These are phyloP conservation scores for Neopestalotiopsis rosae DNA, from an alignment of 2,329 filamentous ascomycete species.

Conservation along the genomic window DNA sequence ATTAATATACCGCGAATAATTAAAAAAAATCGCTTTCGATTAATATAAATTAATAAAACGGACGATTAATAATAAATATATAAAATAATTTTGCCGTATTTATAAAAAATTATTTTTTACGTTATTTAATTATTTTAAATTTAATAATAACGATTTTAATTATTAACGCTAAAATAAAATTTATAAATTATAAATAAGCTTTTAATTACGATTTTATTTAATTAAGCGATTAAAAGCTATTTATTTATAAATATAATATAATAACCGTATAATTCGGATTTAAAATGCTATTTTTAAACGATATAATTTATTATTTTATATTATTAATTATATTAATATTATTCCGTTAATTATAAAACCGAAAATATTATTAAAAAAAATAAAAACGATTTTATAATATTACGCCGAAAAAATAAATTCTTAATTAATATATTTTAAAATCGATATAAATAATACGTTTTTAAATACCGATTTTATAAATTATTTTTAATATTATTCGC, in stretches of 20 bases:
- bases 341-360: background rate
- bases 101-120: background rate
- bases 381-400: background rate
- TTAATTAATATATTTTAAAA: background rate
- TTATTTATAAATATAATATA: background rate
- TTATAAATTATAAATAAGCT: background rate
- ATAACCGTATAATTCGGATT: background rate
- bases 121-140: background rate
- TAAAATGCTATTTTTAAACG: background rate
- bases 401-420: background rate
- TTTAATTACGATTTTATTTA: background rate
- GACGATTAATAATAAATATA: background rate
- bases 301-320: background rate
- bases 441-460: background rate
- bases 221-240: background rate
- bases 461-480: background rate
- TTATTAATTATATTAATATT: background rate
- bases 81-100: background rate
- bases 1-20: too few species aligned
- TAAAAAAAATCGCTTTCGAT: too few species aligned
- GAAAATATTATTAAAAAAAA: background rate
- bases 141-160: slow-evolving; percentile 3
- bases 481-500: background rate
- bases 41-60: background rate
- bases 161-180: background rate